Evolutionary conservation across 805 yeast species (phyloP).

Genomic region (Saccharomyces jurei): DNA sequence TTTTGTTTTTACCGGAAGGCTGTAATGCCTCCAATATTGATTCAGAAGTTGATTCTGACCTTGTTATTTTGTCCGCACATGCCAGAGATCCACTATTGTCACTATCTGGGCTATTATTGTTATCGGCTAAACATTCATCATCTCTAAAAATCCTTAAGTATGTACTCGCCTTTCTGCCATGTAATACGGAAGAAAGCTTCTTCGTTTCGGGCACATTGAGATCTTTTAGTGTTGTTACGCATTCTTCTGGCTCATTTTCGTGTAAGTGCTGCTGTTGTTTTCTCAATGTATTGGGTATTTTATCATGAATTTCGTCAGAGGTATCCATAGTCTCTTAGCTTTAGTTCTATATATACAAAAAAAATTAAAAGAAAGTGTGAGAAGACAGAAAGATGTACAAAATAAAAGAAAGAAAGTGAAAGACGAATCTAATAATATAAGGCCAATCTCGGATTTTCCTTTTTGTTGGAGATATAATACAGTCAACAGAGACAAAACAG

Average conservation of each 20-base stretch:
- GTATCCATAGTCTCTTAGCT: not conserved
- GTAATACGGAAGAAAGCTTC: conserved; percentile 17
- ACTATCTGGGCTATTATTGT: not conserved
- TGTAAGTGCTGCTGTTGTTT: not conserved
- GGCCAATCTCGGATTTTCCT: not conserved
- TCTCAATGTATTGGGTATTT: not conserved
- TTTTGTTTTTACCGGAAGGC: not conserved
- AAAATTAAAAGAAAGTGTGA: not conserved
- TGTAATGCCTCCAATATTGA: not conserved
- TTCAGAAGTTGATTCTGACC: not conserved
- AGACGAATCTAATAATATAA: not conserved
- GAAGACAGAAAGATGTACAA: not conserved
- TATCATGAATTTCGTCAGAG: not conserved
- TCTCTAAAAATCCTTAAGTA: conserved; percentile 29
- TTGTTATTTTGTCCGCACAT: not conserved
- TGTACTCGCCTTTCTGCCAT: conserved; percentile 31
- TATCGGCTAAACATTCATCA: conserved; percentile 9
- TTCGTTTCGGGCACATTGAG: conserved; percentile 20
- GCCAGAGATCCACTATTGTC: not conserved
- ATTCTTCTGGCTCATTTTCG: not conserved
- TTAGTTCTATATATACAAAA: not conserved
- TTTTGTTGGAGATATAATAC: not conserved
- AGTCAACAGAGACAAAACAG: not conserved
- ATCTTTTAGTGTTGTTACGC: conserved; percentile 17
- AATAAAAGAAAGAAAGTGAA: not conserved